Percentiles rank a stretch among this genome's conserved stretches.
phyloP scores from a whole-genome alignment of 2,329 filamentous ascomycete genomes.

The Fusarium poae region DNA sequence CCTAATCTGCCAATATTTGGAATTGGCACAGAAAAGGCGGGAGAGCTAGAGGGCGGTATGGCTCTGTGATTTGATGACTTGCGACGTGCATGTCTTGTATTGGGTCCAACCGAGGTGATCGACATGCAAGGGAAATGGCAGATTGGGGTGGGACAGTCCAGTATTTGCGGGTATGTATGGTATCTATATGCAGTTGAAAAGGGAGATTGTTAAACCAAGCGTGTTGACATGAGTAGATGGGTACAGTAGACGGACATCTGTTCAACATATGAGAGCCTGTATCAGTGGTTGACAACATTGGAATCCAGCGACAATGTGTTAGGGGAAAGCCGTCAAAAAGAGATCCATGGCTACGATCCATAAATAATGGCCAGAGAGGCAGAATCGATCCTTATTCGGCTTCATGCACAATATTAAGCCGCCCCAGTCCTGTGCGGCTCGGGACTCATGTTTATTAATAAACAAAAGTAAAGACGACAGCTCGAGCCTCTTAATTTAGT shows the following conservation, averaged over 20 bases:
- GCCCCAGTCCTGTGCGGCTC: conserved; percentile 1
- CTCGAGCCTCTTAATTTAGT: conserved; percentile 2
- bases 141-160: conserved; percentile 7
- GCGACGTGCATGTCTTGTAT: conserved; percentile 18
- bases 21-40: conserved; percentile 7
- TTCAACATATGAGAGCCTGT: background rate
- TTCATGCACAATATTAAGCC: conserved; percentile 17
- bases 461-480: conserved; percentile 16
- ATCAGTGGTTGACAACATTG: background rate
- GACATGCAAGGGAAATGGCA: conserved; percentile 34
- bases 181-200: background rate
- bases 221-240: background rate
- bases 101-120: conserved; percentile 31
- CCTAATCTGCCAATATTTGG: background rate
- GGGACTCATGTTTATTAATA: conserved; percentile 6
- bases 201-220: conserved; percentile 3
- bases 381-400: conserved; percentile 4
- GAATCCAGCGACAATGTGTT: background rate
- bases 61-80: conserved; percentile 33
- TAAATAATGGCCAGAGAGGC: background rate
- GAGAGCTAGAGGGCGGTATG: conserved; percentile 6
- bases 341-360: too few relatives aligned
- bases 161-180: conserved; percentile 3
- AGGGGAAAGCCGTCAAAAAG: background rate
- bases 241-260: background rate